phyloP scores from a whole-genome alignment of 2,329 filamentous ascomycete species.

The Metarhizium brunneum region DNA sequence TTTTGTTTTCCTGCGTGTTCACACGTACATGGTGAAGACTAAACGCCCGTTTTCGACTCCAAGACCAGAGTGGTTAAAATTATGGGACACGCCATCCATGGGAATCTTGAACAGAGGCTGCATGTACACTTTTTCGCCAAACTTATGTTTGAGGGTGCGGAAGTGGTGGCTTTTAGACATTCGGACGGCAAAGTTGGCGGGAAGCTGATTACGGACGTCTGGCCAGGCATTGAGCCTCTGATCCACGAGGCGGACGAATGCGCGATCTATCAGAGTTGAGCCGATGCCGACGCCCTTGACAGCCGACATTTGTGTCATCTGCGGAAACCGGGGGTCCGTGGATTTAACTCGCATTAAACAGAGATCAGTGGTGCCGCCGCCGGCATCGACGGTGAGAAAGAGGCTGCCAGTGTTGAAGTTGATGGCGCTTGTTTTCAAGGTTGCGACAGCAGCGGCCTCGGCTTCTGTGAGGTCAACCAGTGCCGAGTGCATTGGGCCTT shows the following conservation, averaged over 20 bases:
- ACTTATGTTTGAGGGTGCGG: constrained; percentile 29
- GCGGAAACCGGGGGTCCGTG: constrained; percentile 15
- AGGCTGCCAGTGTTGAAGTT: constrained; percentile 27
- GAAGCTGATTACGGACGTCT: constrained; percentile 23
- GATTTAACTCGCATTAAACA: constrained; percentile 32
- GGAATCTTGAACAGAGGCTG: constrained; percentile 30
- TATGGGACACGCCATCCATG: constrained; percentile 32
- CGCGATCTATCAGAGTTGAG: constrained; percentile 34
- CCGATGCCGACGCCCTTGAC: constrained; percentile 38
- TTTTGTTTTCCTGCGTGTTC: no score
- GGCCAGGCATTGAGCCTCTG: constrained; percentile 26
- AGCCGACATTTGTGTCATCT: constrained; percentile 24
- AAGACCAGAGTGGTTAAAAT: constrained; percentile 26
- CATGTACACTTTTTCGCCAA: constrained; percentile 34
- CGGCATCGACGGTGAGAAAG: constrained; percentile 35
- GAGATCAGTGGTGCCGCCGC: constrained; percentile 37
- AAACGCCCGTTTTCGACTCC: constrained; percentile 31
- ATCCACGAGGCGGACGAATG: constrained; percentile 29
- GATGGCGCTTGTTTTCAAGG: constrained; percentile 32
- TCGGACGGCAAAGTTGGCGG: constrained; percentile 24
- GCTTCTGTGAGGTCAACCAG: constrained; percentile 37
- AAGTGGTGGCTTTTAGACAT: constrained; percentile 30
- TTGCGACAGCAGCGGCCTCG: constrained; percentile 37
- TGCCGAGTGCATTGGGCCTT: constrained; percentile 27
- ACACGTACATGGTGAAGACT: constrained; percentile 27